These are phyloP conservation scores for Senna siamea DNA, from an alignment of 306 rosid species.

Conservation along the genomic window DNA sequence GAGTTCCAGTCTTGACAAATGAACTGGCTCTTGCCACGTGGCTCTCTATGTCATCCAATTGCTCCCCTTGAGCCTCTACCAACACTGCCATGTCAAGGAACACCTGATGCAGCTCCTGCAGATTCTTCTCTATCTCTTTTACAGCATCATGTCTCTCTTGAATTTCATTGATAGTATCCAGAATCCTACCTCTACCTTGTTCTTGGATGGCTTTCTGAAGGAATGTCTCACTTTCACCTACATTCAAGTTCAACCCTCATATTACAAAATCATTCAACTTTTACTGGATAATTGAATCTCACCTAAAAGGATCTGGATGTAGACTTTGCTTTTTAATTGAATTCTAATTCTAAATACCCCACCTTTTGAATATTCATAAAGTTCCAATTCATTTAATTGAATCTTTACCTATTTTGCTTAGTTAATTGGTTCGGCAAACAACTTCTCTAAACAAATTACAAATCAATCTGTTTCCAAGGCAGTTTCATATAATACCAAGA, in stretches of 20 bases:
- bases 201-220: slow-evolving; percentile 95
- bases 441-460: slow-evolving; percentile 3
- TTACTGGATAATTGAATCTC: too few relatives aligned
- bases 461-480: neutral
- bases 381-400: neutral
- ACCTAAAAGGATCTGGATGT: neutral
- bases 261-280: slow-evolving; percentile 10
- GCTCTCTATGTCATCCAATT: slow-evolving; percentile 84
- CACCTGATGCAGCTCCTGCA: slow-evolving; percentile 89
- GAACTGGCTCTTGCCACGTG: slow-evolving; percentile 81
- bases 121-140: slow-evolving; percentile 85
- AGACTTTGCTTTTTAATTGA: neutral
- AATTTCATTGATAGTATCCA: slow-evolving; percentile 91
- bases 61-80: slow-evolving; percentile 93
- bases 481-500: neutral
- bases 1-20: slow-evolving; percentile 66
- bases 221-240: slow-evolving; percentile 98
- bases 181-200: slow-evolving; percentile 86
- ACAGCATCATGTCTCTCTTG: slow-evolving; percentile 99
- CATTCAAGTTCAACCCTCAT: slow-evolving; percentile 16
- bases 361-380: too few relatives aligned
- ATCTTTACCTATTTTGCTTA: neutral
- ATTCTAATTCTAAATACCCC: too few relatives aligned
- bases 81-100: slow-evolving; percentile 96
- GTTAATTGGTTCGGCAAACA: neutral